Evolutionary conservation across 2,329 filamentous ascomycete genomes (phyloP).

Genomic region (Colletotrichum magnum): DNA sequence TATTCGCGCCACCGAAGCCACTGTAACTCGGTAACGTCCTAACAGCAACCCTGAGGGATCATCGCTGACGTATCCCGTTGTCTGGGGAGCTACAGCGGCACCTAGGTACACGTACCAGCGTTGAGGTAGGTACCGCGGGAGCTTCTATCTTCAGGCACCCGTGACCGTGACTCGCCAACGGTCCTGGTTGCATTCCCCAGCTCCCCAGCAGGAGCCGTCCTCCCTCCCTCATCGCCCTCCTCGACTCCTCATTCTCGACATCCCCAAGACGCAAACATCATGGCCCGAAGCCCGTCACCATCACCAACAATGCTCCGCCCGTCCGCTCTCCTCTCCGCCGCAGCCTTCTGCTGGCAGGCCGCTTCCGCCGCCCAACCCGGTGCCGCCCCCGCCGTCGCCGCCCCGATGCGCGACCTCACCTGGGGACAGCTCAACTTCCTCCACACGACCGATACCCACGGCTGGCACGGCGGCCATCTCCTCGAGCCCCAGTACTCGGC

Average conservation of each 20-base stretch:
- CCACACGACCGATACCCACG: conserved; percentile 97
- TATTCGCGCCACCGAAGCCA: rapidly evolving
- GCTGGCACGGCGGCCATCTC: conserved; percentile 94
- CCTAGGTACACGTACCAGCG: not conserved
- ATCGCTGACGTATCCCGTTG: conserved; percentile 37
- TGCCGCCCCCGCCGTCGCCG: conserved; percentile 82
- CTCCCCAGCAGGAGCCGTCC: not conserved
- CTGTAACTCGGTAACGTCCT: not conserved
- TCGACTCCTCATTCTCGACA: not conserved
- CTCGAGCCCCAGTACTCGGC: conserved; percentile 95
- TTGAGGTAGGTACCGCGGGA: not conserved
- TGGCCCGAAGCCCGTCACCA: conserved; percentile 23
- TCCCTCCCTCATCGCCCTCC: not conserved
- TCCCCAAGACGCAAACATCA: not conserved
- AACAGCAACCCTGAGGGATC: conserved; percentile 33
- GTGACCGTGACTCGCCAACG: conserved; percentile 37
- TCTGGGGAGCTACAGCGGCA: conserved; percentile 22
- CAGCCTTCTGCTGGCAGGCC: conserved; percentile 51
- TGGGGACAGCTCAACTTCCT: conserved; percentile 98
- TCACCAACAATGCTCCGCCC: conserved; percentile 9
- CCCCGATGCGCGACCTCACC: conserved; percentile 84
- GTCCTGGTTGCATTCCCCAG: conserved; percentile 13
- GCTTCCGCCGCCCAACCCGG: conserved; percentile 78
- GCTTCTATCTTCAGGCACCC: conserved; percentile 32
- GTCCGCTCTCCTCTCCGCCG: conserved; percentile 23